Percentiles rank a stretch among this genome's conserved stretches.
Evolutionary conservation across 768 basidiomycete species (phyloP).

Genomic region (Phlegmacium glaucopus): DNA sequence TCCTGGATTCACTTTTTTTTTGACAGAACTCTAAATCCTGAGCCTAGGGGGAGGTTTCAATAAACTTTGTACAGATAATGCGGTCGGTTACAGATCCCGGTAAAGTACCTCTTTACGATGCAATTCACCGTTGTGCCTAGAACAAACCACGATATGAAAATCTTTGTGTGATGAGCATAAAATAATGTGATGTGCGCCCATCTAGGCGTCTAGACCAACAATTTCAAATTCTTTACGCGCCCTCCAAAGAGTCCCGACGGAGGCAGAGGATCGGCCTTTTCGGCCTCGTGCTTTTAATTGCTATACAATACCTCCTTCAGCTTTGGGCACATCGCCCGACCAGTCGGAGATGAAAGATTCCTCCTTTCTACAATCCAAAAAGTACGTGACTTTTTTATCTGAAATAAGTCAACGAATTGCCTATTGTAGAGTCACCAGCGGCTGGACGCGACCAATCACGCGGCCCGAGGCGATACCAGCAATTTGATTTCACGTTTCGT

Average conservation of each 20-base stretch:
- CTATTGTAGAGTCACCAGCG: background rate
- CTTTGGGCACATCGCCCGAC: background rate
- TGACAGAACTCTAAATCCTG: constrained; percentile 18
- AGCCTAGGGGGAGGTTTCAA: background rate
- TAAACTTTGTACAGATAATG: background rate
- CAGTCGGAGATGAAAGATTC: constrained; percentile 11
- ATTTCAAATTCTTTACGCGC: too few species aligned
- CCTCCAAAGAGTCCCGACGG: background rate
- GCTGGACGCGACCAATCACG: background rate
- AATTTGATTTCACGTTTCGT: background rate
- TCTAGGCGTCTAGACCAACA: too few species aligned
- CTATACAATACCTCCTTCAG: background rate
- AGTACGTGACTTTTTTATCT: background rate
- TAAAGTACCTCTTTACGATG: background rate
- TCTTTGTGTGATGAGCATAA: constrained; percentile 3
- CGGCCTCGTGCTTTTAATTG: background rate
- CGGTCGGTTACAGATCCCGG: background rate
- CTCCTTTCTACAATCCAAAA: background rate
- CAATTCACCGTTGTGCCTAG: constrained; percentile 1
- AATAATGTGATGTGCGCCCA: background rate
- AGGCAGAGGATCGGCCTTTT: background rate
- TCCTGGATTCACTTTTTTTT: constrained; percentile 4
- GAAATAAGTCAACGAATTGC: background rate
- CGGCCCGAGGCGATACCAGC: background rate
- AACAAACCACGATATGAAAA: background rate